Percentiles rank a stretch among this genome's conserved stretches.
Conservation (phyloP, 331 rosid genomes). For the Telfairia occidentalis region DNA sequence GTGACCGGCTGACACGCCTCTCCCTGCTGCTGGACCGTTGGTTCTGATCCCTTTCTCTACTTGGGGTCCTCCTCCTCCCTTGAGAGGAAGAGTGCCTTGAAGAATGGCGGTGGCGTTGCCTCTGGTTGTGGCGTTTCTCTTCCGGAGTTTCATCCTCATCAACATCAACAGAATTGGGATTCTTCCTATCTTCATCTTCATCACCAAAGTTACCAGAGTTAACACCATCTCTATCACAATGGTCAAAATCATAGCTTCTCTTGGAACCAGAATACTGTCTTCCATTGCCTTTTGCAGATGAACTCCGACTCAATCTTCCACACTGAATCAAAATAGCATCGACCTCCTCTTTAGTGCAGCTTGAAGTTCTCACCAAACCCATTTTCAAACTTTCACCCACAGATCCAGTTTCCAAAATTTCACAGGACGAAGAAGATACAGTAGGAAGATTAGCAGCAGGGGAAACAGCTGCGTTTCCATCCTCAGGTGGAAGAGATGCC, state of each 20-base stretch:
- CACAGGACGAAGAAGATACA: conserved; percentile 1
- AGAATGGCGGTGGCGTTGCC: conserved; percentile 43
- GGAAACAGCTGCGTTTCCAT: background rate
- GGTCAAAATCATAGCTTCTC: conserved; percentile 66
- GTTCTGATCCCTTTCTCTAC: conserved; percentile 65
- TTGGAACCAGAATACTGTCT: conserved; percentile 83
- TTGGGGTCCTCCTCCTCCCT: conserved; percentile 82
- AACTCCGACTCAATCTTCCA: conserved; percentile 88
- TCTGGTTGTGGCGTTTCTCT: conserved; percentile 36
- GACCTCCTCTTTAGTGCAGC: conserved; percentile 86
- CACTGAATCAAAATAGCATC: conserved; percentile 92
- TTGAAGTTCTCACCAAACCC: conserved; percentile 59
- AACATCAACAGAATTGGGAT: conserved; percentile 19
- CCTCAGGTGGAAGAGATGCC: conserved; percentile 16
- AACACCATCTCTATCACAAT: conserved; percentile 27
- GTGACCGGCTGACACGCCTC: conserved; percentile 70
- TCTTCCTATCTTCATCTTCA: conserved; percentile 13
- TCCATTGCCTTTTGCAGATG: conserved; percentile 57
- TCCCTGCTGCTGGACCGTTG: conserved; percentile 61
- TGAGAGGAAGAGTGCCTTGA: conserved; percentile 38
- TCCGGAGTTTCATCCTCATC: conserved; percentile 29
- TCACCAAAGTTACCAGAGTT: conserved; percentile 27
- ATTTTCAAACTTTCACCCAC: conserved; percentile 17
- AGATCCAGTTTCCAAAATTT: conserved; percentile 21
- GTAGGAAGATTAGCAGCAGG: conserved; percentile 8